Conservation (phyloP, 2,329 filamentous ascomycete species). For the Ilyonectria mors-panacis region DNA sequence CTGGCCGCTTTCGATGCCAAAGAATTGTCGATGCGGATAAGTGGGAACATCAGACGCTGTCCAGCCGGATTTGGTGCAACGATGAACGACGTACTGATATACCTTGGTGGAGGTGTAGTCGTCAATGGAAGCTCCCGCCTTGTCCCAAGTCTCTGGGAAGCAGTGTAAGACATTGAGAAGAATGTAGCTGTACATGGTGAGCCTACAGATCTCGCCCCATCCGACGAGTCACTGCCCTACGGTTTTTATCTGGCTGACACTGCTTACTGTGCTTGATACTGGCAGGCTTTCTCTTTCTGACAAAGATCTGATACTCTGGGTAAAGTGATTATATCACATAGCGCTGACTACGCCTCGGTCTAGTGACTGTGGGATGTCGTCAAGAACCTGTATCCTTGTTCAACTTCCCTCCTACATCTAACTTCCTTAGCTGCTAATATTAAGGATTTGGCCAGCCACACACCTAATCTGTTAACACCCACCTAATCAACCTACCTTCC, state of each 20-base stretch:
- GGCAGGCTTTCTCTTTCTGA: too few relatives aligned
- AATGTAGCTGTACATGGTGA: constrained; percentile 3
- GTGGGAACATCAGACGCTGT: neutral
- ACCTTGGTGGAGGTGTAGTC: neutral
- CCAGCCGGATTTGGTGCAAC: constrained; percentile 8
- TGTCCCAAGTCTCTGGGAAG: neutral
- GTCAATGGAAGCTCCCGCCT: neutral
- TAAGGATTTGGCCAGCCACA: neutral
- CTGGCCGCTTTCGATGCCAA: neutral
- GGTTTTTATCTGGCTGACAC: too few relatives aligned
- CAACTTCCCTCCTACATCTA: too few relatives aligned
- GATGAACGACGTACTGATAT: constrained; percentile 6
- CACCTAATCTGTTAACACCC: neutral
- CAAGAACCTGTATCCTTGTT: too few relatives aligned
- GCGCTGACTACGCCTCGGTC: too few relatives aligned
- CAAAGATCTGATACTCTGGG: too few relatives aligned
- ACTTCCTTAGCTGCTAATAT: too few relatives aligned
- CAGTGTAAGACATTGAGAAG: constrained; percentile 7
- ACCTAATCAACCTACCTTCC: neutral
- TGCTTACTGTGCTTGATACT: too few relatives aligned
- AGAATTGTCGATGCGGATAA: constrained; percentile 9
- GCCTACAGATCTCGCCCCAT: neutral
- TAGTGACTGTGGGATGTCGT: too few relatives aligned
- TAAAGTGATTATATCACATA: too few relatives aligned
- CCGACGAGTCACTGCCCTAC: too few relatives aligned